Percentiles rank a stretch among this genome's conserved stretches.
phyloP scores from a whole-genome alignment of 257 asterid genomes.

The Capsicum chinense region DNA sequence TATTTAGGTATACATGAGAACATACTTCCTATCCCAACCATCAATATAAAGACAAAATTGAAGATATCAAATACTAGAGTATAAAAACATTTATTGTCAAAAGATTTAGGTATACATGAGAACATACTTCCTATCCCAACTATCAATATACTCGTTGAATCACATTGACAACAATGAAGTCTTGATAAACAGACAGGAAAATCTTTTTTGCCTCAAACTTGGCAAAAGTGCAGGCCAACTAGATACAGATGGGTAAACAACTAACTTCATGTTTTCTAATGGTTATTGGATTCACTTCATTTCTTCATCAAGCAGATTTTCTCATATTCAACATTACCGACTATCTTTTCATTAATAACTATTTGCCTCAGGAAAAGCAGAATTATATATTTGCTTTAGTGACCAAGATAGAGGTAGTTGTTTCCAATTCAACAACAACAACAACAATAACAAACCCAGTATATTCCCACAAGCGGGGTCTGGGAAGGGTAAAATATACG shows the following conservation, averaged over 20 bases:
- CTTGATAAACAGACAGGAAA: neutral
- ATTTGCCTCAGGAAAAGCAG: neutral
- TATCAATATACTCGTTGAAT: conserved; percentile 10
- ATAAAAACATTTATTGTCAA: neutral
- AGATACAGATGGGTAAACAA: neutral
- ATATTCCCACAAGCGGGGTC: too few species aligned
- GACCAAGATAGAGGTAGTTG: neutral
- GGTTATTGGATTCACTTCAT: neutral
- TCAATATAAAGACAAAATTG: neutral
- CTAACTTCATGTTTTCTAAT: conserved; percentile 1
- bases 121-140: neutral
- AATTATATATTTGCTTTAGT: neutral
- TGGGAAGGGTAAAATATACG: too few species aligned
- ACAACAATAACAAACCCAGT: too few species aligned
- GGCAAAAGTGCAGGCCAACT: neutral
- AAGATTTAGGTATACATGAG: neutral
- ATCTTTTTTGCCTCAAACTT: neutral
- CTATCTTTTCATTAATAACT: neutral
- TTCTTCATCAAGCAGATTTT: neutral
- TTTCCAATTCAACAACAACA: neutral
- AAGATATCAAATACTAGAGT: too few species aligned
- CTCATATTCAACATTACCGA: neutral
- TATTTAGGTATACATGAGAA: neutral
- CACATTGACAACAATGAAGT: neutral
- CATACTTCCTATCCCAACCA: neutral